Conservation (phyloP, 768 basidiomycete genomes). For the Lentinula guzmanii region DNA sequence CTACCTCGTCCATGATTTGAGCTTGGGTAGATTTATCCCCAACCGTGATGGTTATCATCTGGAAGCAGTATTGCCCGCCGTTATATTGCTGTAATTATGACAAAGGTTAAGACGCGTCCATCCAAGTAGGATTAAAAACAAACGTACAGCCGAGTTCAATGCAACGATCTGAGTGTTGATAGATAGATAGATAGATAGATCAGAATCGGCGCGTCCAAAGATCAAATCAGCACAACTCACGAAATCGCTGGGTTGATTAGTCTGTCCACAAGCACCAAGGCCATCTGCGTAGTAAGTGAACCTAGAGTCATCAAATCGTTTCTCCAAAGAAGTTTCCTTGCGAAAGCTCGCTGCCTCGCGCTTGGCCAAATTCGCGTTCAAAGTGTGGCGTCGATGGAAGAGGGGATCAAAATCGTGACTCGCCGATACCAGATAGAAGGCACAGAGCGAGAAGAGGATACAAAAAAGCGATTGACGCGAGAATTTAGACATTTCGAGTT, state of each 20-base stretch:
- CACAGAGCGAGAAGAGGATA: neutral
- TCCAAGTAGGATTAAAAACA: neutral
- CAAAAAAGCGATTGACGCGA: neutral
- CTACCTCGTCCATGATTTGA: constrained; percentile 48
- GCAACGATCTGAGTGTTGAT: constrained; percentile 4
- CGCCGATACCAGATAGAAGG: neutral
- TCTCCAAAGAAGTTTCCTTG: neutral
- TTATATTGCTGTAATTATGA: neutral
- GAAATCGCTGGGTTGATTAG: constrained; percentile 3
- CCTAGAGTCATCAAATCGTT: constrained; percentile 1
- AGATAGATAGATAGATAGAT: neutral
- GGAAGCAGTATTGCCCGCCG: constrained; percentile 34
- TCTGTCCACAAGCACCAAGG: constrained; percentile 7
- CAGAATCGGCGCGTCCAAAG: neutral
- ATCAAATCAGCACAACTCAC: neutral
- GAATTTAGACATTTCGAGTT: neutral
- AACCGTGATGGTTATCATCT: constrained; percentile 46
- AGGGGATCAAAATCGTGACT: neutral
- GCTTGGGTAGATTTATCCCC: constrained; percentile 43
- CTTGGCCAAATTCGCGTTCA: neutral
- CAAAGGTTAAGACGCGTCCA: neutral
- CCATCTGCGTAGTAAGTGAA: constrained; percentile 5
- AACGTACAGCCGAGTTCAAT: constrained; percentile 4
- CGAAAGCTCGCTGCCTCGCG: constrained; percentile 4
- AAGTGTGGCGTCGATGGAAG: constrained; percentile 1